Evolutionary conservation across 2,329 filamentous ascomycete species (phyloP).

Genomic region (Drechslerella dactyloides): DNA sequence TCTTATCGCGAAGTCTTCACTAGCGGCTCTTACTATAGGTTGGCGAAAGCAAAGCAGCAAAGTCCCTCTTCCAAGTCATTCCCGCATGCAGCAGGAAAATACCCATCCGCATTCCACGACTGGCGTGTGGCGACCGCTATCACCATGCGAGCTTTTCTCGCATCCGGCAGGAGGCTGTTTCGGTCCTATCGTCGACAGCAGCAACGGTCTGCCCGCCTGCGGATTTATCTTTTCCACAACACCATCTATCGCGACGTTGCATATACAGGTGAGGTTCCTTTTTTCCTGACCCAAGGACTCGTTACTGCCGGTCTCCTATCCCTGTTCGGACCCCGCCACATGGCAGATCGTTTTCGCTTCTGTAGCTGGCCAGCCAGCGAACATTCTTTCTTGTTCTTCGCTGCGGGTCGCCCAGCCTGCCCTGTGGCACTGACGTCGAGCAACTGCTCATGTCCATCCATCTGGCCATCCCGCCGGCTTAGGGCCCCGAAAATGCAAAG

Average conservation of each 20-base stretch:
- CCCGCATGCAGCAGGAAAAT: background rate
- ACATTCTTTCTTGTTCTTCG: conserved; percentile 45
- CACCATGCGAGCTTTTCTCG: background rate
- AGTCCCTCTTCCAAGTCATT: background rate
- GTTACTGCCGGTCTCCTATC: conserved; percentile 38
- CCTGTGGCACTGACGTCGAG: conserved; percentile 20
- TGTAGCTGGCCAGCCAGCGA: conserved; percentile 44
- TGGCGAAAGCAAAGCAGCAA: conserved; percentile 19
- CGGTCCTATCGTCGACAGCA: background rate
- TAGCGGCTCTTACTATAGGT: conserved; percentile 47
- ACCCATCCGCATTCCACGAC: background rate
- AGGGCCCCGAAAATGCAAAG: conserved; percentile 26
- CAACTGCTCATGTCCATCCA: conserved; percentile 10
- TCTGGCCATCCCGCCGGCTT: conserved; percentile 27
- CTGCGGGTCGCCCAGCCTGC: conserved; percentile 25
- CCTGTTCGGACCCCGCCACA: conserved; percentile 47
- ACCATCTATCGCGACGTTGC: conserved; percentile 21
- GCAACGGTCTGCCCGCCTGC: conserved; percentile 8
- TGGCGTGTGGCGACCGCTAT: background rate
- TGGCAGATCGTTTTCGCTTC: conserved; percentile 51
- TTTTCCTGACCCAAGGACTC: conserved; percentile 47
- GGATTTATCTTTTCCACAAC: conserved; percentile 1
- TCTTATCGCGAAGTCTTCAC: conserved; percentile 45
- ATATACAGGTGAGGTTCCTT: conserved; percentile 25
- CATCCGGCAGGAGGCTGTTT: background rate